Evolutionary conservation across 495 filamentous ascomycete species (phyloP).

Genomic region (Aspergillus olivimuriae): DNA sequence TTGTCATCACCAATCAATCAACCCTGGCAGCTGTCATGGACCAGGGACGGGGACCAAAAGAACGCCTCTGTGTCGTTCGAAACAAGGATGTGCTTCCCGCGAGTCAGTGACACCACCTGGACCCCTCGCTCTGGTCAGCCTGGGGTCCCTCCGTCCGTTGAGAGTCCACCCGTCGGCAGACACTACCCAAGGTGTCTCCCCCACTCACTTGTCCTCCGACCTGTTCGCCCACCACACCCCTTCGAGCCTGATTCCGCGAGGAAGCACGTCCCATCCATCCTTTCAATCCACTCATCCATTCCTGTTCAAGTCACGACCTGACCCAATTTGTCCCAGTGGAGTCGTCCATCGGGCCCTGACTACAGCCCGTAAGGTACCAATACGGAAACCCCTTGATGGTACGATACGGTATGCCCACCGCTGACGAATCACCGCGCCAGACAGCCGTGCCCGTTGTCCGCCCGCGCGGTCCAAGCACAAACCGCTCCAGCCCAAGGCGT

Average conservation of each 20-base stretch:
- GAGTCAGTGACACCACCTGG: conserved; percentile 1
- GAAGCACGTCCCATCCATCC: not conserved
- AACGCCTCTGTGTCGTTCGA: not conserved
- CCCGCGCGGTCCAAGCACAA: conserved; percentile 12
- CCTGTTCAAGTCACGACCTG: not conserved
- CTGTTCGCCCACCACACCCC: not conserved
- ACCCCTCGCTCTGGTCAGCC: conserved; percentile 4
- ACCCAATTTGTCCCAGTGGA: conserved; percentile 8
- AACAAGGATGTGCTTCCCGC: conserved; percentile 1
- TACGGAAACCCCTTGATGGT: too few relatives aligned
- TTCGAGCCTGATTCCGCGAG: conserved; percentile 1
- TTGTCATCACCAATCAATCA: too few relatives aligned
- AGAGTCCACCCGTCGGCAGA: not conserved
- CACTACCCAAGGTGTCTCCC: not conserved
- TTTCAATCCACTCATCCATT: not conserved
- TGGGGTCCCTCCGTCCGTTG: not conserved
- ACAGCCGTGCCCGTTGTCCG: not conserved
- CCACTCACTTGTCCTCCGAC: too few relatives aligned
- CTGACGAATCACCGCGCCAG: not conserved
- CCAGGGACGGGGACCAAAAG: not conserved
- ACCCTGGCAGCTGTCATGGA: too few relatives aligned
- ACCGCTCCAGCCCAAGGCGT: conserved; percentile 11
- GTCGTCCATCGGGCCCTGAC: too few relatives aligned
- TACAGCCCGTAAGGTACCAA: too few relatives aligned
- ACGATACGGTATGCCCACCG: not conserved